phyloP scores from a whole-genome alignment of 768 basidiomycete species.

The Termitomyces eurrhizus region DNA sequence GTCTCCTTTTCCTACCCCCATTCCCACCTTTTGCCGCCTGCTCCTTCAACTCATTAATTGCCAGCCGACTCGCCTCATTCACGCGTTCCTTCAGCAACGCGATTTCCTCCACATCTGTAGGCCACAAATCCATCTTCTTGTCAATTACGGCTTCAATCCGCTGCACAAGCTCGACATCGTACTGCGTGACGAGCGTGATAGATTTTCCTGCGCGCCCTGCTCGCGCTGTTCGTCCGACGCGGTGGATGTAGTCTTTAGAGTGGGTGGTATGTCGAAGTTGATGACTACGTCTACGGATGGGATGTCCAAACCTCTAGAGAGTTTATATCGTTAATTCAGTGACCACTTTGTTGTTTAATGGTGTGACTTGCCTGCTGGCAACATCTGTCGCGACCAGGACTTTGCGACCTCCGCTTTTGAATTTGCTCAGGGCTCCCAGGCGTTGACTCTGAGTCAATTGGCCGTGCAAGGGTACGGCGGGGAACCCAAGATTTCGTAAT shows the following conservation, averaged over 20 bases:
- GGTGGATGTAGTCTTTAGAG: constrained; percentile 98
- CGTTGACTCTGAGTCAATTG: constrained; percentile 93
- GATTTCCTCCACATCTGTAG: constrained; percentile 85
- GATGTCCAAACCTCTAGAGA: constrained; percentile 83
- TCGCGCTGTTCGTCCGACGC: constrained; percentile 95
- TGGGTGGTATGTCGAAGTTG: constrained; percentile 96
- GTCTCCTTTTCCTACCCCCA: constrained; percentile 36
- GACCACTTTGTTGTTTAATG: background rate
- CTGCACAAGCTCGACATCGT: constrained; percentile 94
- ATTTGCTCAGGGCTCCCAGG: constrained; percentile 89
- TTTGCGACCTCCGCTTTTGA: constrained; percentile 89
- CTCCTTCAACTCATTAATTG: constrained; percentile 81
- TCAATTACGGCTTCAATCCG: constrained; percentile 91
- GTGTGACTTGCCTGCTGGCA: constrained; percentile 70
- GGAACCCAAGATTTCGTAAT: constrained; percentile 85
- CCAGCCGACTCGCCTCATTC: constrained; percentile 76
- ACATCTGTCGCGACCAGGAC: constrained; percentile 96
- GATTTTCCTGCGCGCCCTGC: constrained; percentile 97
- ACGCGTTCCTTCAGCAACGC: constrained; percentile 85
- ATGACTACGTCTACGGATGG: constrained; percentile 95
- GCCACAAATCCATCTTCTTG: constrained; percentile 89
- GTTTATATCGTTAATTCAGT: background rate
- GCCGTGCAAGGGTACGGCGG: constrained; percentile 94
- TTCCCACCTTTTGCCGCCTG: constrained; percentile 43
- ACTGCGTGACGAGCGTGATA: constrained; percentile 97